Conservation (phyloP, 1,139 yeast genomes). For the Yamadazyma dendronema region DNA sequence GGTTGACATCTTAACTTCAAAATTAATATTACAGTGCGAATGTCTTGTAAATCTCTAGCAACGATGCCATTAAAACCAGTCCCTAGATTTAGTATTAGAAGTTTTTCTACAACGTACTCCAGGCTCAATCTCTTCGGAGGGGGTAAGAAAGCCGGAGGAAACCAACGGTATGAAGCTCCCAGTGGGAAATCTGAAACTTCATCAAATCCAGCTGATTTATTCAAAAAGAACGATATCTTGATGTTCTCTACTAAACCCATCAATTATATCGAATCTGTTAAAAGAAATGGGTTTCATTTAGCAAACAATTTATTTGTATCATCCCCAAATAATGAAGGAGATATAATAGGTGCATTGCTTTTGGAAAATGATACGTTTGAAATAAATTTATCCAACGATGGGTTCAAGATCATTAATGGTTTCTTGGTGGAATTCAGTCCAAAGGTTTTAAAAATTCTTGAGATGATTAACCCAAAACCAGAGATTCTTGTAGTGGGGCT, state of each 20-base stretch:
- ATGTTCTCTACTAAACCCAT: conserved; percentile 44
- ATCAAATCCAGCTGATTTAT: conserved; percentile 45
- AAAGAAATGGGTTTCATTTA: conserved; percentile 40
- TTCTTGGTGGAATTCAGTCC: conserved; percentile 43
- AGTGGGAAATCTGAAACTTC: conserved; percentile 39
- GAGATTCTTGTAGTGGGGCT: conserved; percentile 72
- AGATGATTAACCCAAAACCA: conserved; percentile 70
- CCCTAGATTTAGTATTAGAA: neutral
- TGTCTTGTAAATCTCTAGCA: too few relatives aligned
- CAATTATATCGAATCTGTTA: conserved; percentile 45
- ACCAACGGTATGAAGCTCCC: conserved; percentile 29
- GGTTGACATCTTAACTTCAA: conserved; percentile 54
- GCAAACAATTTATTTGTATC: conserved; percentile 36
- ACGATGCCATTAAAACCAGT: neutral
- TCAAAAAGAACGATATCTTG: conserved; percentile 45
- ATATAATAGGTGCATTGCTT: conserved; percentile 54
- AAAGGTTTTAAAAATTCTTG: conserved; percentile 47
- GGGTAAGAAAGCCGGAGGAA: conserved; percentile 18
- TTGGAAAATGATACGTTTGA: conserved; percentile 65
- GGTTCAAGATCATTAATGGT: conserved; percentile 39
- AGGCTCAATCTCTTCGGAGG: conserved; percentile 29
- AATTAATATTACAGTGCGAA: too few relatives aligned
- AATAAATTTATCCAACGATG: conserved; percentile 44
- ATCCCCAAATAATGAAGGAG: conserved; percentile 47
- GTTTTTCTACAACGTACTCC: neutral